Evolutionary conservation across 306 rosid species (phyloP), one percentile per base, ranked within the genome.

Genomic region (Gynostemma pentaphyllum): DNA sequence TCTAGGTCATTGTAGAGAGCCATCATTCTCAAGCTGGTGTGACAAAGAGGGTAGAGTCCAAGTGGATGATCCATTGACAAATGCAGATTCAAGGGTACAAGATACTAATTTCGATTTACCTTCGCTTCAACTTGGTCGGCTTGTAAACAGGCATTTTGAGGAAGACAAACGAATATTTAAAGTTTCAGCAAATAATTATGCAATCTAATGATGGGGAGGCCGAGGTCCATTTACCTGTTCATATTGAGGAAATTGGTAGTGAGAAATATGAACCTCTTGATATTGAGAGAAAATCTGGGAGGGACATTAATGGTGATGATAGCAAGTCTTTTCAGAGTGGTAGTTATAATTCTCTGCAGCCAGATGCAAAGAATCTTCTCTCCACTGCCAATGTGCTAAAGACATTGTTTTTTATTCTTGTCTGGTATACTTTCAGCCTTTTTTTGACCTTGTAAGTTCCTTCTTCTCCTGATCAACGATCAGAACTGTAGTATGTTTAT

Each of bases 351-450:
- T 68, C 76, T 42, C 22, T 49, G 62, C 67, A 61, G 21, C 56
- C 34, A 69, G 64, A 44, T 71, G 72, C 66, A 37, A 69, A 77
- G 29, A 70, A 73, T 75, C 80, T 78, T 67, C 44, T 86, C 18
- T 56, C 78, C 44, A 65, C 22, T 68, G 75, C 89, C 39, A 75
- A 69, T 78, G 79, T 92, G 63, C 60, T 92, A 63, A 88, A 86
- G 87, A 92, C 85, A n/a, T 76, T 86, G 71, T 86, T 88, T 78
- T 88, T 88, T 52, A 53, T 92, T 64, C 75, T 92, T 40, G 77
- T 84, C 32, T 92, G 99, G 99, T 92, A 88, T 83, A 84, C 84
- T 65, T 92, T 74, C 82, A 92, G 99, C 86, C 84, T 92, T 50
- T 75, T 86, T 74, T 81, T 92, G 90, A 92, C 99, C 67, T 73